Base-by-base conservation (phyloP, 345 rosid species). In the Tarenaya hassleriana region DNA sequence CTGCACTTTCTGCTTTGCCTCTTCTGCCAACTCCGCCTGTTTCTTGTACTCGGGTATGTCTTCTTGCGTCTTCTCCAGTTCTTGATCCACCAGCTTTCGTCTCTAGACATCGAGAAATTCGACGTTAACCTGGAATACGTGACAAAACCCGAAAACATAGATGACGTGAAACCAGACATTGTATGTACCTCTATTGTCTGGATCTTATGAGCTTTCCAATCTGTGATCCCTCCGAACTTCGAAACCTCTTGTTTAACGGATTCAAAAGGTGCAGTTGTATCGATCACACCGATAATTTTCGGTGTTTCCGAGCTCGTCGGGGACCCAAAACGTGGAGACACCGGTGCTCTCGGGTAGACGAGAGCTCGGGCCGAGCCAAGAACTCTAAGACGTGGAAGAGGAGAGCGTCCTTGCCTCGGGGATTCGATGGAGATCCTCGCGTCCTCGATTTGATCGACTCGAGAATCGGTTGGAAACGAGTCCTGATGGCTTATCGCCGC, bases 161-260 rank as follows among this genome's bases (percentile, higher is more conserved):
- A 4, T 41, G 29, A 63, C 41, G 24, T 38, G 1, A 16, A 43
- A 16, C 3, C 8, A 15, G 10, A 65, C 2, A 21, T n/a, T n/a
- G n/a, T n/a, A 24, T 24, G 5, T 74, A 92, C 98, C 98, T 92
- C 96, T 58, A 85, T 78, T 24, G 90, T 73, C 62, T 81, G 83
- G 53, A 79, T 56, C 69, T 67, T 76, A 66, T 88, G 98, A 9
- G 90, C 96, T 75, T 83, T 92, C 98, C 98, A 92, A 63, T 92
- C 98, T 37, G 82, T 84, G 45, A 88, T 92, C 65, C 98, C 98
- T 35, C 98, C 98, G 52, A 88, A 88, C 73, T 76, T 88, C 35
- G 96, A 84, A 69, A 92, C 98, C 6, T 75, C 98, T 29, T 81
- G 82, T 61, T 85, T 92, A 34, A 92, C 96, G 1, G 98, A 92